Conservation (phyloP, 1,284 basidiomycete species). For the Pyrrhoderma lamaoense region DNA sequence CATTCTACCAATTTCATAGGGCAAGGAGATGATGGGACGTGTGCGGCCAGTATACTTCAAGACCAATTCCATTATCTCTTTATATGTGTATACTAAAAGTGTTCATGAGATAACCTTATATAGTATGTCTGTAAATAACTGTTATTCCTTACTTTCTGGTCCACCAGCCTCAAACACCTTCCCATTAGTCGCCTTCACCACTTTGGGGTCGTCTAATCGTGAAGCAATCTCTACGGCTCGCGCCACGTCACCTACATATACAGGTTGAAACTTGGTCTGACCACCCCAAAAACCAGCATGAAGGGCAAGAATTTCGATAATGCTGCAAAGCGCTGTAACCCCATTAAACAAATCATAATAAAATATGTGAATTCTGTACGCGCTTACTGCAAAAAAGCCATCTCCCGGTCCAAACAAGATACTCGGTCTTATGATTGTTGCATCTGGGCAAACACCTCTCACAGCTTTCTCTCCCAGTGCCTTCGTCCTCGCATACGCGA, state of each 20-base stretch:
- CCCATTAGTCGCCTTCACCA: conserved; percentile 38
- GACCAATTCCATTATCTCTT: conserved; percentile 56
- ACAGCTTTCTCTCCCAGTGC: conserved; percentile 53
- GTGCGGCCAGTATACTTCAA: conserved; percentile 43
- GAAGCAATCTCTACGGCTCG: conserved; percentile 51
- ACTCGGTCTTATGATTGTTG: conserved; percentile 61
- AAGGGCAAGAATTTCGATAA: conserved; percentile 56
- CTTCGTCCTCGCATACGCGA: conserved; percentile 56
- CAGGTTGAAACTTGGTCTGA: conserved; percentile 56
- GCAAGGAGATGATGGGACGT: conserved; percentile 53
- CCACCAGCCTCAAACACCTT: conserved; percentile 64
- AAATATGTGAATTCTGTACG: neutral
- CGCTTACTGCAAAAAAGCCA: conserved; percentile 57
- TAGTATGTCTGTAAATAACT: neutral
- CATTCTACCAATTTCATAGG: conserved; percentile 50
- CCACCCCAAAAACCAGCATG: conserved; percentile 70
- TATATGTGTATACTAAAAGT: conserved; percentile 52
- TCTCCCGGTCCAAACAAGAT: conserved; percentile 69
- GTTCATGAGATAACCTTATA: neutral
- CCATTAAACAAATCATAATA: conserved; percentile 8
- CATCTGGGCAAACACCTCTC: conserved; percentile 37
- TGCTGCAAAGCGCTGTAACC: conserved; percentile 47
- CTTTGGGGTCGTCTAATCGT: conserved; percentile 34
- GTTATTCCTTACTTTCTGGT: conserved; percentile 44
- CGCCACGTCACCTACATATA: conserved; percentile 61